Evolutionary conservation across 768 basidiomycete species (phyloP), one percentile per base, ranked within the genome.

Genomic region (Psilocybe subaeruginosa): DNA sequence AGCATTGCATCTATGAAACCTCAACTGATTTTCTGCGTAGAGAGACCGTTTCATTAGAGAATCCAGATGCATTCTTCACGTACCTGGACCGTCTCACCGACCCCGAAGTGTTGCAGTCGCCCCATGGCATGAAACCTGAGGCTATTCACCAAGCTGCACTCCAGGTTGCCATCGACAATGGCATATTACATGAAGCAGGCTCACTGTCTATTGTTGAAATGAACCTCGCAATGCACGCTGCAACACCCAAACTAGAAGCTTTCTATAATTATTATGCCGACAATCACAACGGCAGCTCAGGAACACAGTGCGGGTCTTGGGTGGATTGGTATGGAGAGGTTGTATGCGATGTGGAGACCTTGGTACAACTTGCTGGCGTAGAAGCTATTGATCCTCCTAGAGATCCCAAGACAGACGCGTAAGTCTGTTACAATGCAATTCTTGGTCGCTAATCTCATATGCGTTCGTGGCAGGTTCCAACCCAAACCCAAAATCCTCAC

Each of bases 241-340:
- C 89, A 6, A 86, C 86, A 0, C 94, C 96, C 0, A 89, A 87
- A 68, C 82, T 98, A 29, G 88, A 93, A 60, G 95, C 95, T 0
- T 91, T 89, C 69, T 93, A 90, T 70, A 83, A 89, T 54, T 86
- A 87, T 70, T 96, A 94, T 65, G 66, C 72, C 53, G 71, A 78
- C 65, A 69, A 74, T 56, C 69, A 74, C 63, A 74, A 65, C 33
- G 54, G 66, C 8, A 70, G 75, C 37, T 66, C 68, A 37, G 73
- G 70, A 9, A 71, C 69, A 7, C 69, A 74, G 4, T 91, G 88
- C 66, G 86, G 81, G 2, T 88, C 89, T 11, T 95, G 89, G 92
- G 89, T 92, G 9, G 91, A 91, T 58, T 93, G 91, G 92, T 90
- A 93, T 68, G 92, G 93, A 1, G 72, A 83, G 52, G 78, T 85